Evolutionary conservation across 768 basidiomycete genomes (phyloP).

Genomic region (Xanthoconium purpureum): DNA sequence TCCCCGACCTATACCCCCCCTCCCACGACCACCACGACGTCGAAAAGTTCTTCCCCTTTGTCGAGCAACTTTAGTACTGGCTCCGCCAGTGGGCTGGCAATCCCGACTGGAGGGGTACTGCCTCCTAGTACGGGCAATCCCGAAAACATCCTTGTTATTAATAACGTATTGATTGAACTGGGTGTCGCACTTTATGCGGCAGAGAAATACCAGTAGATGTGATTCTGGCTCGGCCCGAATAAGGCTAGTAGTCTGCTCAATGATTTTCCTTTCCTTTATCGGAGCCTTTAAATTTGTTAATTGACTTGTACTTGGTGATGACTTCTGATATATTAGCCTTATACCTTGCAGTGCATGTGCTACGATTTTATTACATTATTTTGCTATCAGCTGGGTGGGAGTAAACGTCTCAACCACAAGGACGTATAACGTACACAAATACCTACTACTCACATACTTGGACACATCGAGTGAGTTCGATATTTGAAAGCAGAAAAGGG

Average conservation of each 20-base stretch:
- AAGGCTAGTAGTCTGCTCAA: neutral
- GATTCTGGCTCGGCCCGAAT: neutral
- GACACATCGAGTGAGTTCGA: no score
- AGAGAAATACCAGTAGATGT: slow-evolving; percentile 1
- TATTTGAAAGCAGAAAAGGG: neutral
- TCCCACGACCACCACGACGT: slow-evolving; percentile 27
- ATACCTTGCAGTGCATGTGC: slow-evolving; percentile 18
- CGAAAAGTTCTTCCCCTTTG: slow-evolving; percentile 22
- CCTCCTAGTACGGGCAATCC: slow-evolving; percentile 32
- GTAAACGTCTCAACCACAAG: neutral
- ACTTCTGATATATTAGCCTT: slow-evolving; percentile 9
- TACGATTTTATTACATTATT: neutral
- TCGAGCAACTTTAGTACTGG: slow-evolving; percentile 17
- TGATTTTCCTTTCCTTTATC: neutral
- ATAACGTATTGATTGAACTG: slow-evolving; percentile 37
- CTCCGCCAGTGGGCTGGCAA: slow-evolving; percentile 25
- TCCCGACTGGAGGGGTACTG: slow-evolving; percentile 23
- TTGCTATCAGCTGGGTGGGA: neutral
- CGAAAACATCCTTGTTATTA: slow-evolving; percentile 35
- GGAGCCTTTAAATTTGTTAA: neutral
- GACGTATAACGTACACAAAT: neutral
- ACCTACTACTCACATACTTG: no score
- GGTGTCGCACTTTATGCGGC: slow-evolving; percentile 16
- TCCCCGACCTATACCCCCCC: slow-evolving; percentile 17
- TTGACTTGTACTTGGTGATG: neutral